Evolutionary conservation across 768 basidiomycete species (phyloP).

Genomic region (Hortiboletus campestris): DNA sequence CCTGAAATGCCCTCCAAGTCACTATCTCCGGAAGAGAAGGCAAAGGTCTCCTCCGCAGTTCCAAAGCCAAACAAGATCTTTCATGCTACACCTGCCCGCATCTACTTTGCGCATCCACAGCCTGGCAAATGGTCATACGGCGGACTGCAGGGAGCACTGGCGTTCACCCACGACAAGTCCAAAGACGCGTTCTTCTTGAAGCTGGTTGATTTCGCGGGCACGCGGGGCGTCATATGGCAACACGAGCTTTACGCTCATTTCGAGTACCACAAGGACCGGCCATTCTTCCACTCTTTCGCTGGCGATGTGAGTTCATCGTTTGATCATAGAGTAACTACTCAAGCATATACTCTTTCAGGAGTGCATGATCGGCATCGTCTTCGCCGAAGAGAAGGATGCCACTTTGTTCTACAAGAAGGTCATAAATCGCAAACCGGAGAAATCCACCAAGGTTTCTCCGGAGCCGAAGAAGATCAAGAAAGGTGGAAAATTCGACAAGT

Average conservation of each 20-base stretch:
- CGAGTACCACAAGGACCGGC: conserved; percentile 77
- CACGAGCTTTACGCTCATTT: conserved; percentile 86
- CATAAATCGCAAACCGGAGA: conserved; percentile 57
- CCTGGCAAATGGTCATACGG: conserved; percentile 80
- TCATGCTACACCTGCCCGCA: conserved; percentile 76
- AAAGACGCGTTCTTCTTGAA: conserved; percentile 62
- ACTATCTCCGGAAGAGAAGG: conserved; percentile 73
- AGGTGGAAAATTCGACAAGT: conserved; percentile 86
- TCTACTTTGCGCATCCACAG: conserved; percentile 87
- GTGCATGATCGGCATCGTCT: conserved; percentile 90
- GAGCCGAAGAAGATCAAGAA: conserved; percentile 58
- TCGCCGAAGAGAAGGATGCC: conserved; percentile 84
- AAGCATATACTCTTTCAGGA: conserved; percentile 44
- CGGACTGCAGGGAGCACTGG: conserved; percentile 84
- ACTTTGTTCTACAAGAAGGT: conserved; percentile 86
- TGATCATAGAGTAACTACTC: background rate
- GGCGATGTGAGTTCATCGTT: conserved; percentile 72
- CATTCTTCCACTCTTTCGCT: conserved; percentile 90
- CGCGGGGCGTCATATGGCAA: conserved; percentile 88
- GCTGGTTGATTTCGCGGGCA: conserved; percentile 82
- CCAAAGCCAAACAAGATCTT: conserved; percentile 70
- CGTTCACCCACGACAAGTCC: conserved; percentile 60
- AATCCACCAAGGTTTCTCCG: conserved; percentile 48
- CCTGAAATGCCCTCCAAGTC: conserved; percentile 68
- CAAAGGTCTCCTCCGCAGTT: conserved; percentile 65